Conservation (phyloP, 768 basidiomycete species). For the Hericium erinaceus region DNA sequence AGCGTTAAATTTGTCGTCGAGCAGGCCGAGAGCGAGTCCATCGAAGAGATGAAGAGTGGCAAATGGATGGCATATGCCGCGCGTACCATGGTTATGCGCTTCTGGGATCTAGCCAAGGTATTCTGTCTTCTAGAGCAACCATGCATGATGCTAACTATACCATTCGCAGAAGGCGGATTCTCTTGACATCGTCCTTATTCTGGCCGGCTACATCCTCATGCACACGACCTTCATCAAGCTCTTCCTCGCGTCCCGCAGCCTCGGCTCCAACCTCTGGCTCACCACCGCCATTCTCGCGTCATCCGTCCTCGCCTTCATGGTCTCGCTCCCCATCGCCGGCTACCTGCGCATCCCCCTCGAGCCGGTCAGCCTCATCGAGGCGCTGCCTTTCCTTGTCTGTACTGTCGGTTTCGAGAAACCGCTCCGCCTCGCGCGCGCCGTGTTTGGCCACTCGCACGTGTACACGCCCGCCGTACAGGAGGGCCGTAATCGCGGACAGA, state of each 20-base stretch:
- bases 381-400: slow-evolving; percentile 94
- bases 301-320: slow-evolving; percentile 73
- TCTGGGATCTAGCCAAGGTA: slow-evolving; percentile 81
- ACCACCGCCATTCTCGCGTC: slow-evolving; percentile 72
- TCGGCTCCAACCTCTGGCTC: slow-evolving; percentile 72
- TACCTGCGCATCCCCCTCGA: slow-evolving; percentile 83
- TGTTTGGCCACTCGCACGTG: slow-evolving; percentile 72
- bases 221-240: slow-evolving; percentile 90
- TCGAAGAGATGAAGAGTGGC: slow-evolving; percentile 69
- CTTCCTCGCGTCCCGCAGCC: slow-evolving; percentile 76
- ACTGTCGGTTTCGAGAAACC: slow-evolving; percentile 99
- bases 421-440: slow-evolving; percentile 79
- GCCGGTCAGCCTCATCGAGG: slow-evolving; percentile 88
- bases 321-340: slow-evolving; percentile 69
- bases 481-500: slow-evolving; percentile 27
- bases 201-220: slow-evolving; percentile 92
- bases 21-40: slow-evolving; percentile 35
- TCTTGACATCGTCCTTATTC: slow-evolving; percentile 89
- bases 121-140: slow-evolving; percentile 13
- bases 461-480: slow-evolving; percentile 21
- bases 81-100: slow-evolving; percentile 63
- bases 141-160: background rate
- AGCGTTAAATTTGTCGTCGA: slow-evolving; percentile 47
- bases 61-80: slow-evolving; percentile 89
- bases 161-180: slow-evolving; percentile 76